Evolutionary conservation across 768 basidiomycete species (phyloP).

Genomic region (Chalciporus pseudorubinellus): DNA sequence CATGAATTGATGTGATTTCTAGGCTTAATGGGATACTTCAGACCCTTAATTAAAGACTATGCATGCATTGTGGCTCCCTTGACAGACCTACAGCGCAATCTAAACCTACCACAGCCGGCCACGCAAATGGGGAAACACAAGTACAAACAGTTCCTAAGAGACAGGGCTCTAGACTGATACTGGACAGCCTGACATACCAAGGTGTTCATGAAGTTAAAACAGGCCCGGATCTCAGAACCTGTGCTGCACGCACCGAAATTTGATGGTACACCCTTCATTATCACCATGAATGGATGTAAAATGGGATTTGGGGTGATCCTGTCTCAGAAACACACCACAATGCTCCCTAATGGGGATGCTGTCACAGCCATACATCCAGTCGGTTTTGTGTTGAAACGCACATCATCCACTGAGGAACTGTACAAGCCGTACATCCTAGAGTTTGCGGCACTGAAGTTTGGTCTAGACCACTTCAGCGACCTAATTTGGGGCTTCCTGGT

Average conservation of each 20-base stretch:
- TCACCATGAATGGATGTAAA: slow-evolving; percentile 35
- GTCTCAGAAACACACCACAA: slow-evolving; percentile 20
- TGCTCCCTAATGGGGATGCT: too few relatives aligned
- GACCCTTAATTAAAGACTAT: slow-evolving; percentile 11
- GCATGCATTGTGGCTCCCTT: not conserved
- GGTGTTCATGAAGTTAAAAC: slow-evolving; percentile 34
- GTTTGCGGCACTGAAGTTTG: too few relatives aligned
- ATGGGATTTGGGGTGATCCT: slow-evolving; percentile 34
- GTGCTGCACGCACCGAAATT: slow-evolving; percentile 31
- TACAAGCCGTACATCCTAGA: slow-evolving; percentile 37
- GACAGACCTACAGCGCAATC: not conserved
- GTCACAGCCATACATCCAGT: slow-evolving; percentile 13
- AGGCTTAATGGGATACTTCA: slow-evolving; percentile 6
- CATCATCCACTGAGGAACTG: slow-evolving; percentile 27
- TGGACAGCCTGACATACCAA: slow-evolving; percentile 23
- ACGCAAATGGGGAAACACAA: too few relatives aligned
- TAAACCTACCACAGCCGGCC: not conserved
- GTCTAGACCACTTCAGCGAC: too few relatives aligned
- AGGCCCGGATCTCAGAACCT: slow-evolving; percentile 30
- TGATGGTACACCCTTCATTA: slow-evolving; percentile 36
- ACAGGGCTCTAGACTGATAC: slow-evolving; percentile 8
- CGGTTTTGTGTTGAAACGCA: slow-evolving; percentile 31
- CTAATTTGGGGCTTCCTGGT: slow-evolving; percentile 33
- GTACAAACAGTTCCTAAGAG: too few relatives aligned
- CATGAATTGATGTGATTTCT: slow-evolving; percentile 3